phyloP scores from a whole-genome alignment of 176 grass and related monocot species.

The Elaeis guineensis region DNA sequence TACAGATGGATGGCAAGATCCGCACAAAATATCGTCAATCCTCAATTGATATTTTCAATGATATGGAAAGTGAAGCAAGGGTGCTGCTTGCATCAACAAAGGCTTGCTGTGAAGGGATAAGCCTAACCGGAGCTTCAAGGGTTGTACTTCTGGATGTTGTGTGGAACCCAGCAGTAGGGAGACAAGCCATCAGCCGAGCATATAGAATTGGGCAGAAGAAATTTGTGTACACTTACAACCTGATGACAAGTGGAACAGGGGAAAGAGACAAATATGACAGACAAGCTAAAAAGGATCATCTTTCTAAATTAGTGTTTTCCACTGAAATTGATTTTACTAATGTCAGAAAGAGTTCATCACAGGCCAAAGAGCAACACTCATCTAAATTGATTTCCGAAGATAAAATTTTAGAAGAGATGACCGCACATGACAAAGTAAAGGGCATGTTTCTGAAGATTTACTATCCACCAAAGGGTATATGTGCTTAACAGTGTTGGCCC shows the following conservation, averaged over 20 bases:
- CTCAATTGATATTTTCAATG: slow-evolving; percentile 65
- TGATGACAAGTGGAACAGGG: slow-evolving; percentile 57
- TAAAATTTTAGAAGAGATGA: slow-evolving; percentile 62
- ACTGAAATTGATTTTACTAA: slow-evolving; percentile 68
- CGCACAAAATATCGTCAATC: slow-evolving; percentile 22
- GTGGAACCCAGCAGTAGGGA: slow-evolving; percentile 79
- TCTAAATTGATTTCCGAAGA: slow-evolving; percentile 30
- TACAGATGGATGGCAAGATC: slow-evolving; percentile 49
- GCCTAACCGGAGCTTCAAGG: slow-evolving; percentile 65
- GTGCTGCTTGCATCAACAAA: slow-evolving; percentile 79
- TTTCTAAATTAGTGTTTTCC: slow-evolving; percentile 73
- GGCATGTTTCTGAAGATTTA: slow-evolving; percentile 52
- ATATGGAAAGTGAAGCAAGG: slow-evolving; percentile 49
- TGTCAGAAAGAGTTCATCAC: slow-evolving; percentile 23
- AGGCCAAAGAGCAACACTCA: slow-evolving; percentile 54
- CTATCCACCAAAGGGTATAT: slow-evolving; percentile 51
- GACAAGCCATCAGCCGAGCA: slow-evolving; percentile 78
- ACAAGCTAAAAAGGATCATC: slow-evolving; percentile 60
- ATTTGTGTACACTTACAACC: slow-evolving; percentile 72
- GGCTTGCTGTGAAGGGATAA: slow-evolving; percentile 79
- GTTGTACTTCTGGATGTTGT: slow-evolving; percentile 87
- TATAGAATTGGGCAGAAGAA: slow-evolving; percentile 74
- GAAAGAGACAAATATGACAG: slow-evolving; percentile 62
- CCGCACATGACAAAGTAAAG: slow-evolving; percentile 35
- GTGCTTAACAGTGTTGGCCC: too few species aligned